Evolutionary conservation across 768 basidiomycete genomes (phyloP).

Genomic region (Boletus eberwhitei): DNA sequence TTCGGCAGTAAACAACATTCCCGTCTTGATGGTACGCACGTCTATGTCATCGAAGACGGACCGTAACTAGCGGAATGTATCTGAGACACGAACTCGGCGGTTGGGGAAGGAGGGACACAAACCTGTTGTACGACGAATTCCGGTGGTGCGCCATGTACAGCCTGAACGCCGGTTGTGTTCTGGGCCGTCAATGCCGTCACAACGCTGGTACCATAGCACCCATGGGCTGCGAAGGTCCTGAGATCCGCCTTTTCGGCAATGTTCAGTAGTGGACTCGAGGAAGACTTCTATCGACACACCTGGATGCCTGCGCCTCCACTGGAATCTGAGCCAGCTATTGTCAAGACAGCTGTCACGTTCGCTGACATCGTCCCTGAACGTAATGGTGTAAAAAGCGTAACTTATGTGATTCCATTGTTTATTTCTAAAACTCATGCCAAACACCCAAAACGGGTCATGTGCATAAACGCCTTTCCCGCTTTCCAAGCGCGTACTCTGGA

Average conservation of each 20-base stretch:
- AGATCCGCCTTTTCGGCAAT: slow-evolving; percentile 66
- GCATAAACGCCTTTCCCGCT: background rate
- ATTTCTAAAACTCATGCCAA: slow-evolving; percentile 27
- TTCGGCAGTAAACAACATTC: slow-evolving; percentile 74
- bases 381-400: slow-evolving; percentile 31
- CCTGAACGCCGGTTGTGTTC: slow-evolving; percentile 83
- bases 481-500: background rate
- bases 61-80: slow-evolving; percentile 46
- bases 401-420: slow-evolving; percentile 27
- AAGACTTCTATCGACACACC: slow-evolving; percentile 35
- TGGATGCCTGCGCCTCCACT: slow-evolving; percentile 91
- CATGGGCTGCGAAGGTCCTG: slow-evolving; percentile 75
- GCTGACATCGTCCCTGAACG: slow-evolving; percentile 4
- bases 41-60: slow-evolving; percentile 72
- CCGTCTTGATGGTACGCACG: slow-evolving; percentile 77
- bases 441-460: slow-evolving; percentile 18
- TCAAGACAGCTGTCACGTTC: slow-evolving; percentile 44
- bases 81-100: background rate
- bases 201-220: slow-evolving; percentile 77
- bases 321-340: slow-evolving; percentile 80
- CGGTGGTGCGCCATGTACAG: slow-evolving; percentile 62
- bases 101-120: slow-evolving; percentile 13
- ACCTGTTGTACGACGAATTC: slow-evolving; percentile 77
- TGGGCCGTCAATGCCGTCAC: slow-evolving; percentile 88
- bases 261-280: background rate